Conservation (phyloP, 1,284 basidiomycete species). For the Kwoniella shivajii region DNA sequence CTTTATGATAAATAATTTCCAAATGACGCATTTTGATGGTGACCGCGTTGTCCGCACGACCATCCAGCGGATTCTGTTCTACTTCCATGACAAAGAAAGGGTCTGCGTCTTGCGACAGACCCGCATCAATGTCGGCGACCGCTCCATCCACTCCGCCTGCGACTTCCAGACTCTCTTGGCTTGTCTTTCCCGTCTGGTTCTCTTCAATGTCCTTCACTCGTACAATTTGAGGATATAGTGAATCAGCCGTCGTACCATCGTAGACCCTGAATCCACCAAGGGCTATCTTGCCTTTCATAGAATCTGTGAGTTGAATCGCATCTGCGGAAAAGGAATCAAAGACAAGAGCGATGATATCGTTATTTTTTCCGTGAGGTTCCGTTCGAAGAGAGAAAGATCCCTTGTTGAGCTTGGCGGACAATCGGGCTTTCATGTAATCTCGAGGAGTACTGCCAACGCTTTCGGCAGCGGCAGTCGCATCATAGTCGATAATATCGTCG, state of each 20-base stretch:
- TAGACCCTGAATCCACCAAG: conserved; percentile 87
- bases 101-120: conserved; percentile 55
- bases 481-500: conserved; percentile 92
- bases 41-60: conserved; percentile 87
- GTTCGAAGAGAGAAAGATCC: conserved; percentile 80
- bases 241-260: conserved; percentile 83
- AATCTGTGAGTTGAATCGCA: conserved; percentile 82
- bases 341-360: conserved; percentile 81
- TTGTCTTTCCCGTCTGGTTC: conserved; percentile 17
- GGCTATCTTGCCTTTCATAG: conserved; percentile 78
- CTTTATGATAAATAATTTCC: conserved; percentile 96
- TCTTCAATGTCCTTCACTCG: conserved; percentile 69
- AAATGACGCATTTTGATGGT: conserved; percentile 91
- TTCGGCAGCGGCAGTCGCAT: conserved; percentile 71
- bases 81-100: conserved; percentile 94
- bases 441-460: conserved; percentile 67
- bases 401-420: conserved; percentile 77
- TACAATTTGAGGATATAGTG: conserved; percentile 89
- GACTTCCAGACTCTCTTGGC: conserved; percentile 32
- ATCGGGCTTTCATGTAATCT: conserved; percentile 78
- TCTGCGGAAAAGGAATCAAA: conserved; percentile 88
- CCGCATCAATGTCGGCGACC: conserved; percentile 42
- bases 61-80: conserved; percentile 91
- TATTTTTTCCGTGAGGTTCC: conserved; percentile 65
- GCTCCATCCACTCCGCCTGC: conserved; percentile 42